Conservation (phyloP, 2,329 filamentous ascomycete species). For the Penicillium sp. region DNA sequence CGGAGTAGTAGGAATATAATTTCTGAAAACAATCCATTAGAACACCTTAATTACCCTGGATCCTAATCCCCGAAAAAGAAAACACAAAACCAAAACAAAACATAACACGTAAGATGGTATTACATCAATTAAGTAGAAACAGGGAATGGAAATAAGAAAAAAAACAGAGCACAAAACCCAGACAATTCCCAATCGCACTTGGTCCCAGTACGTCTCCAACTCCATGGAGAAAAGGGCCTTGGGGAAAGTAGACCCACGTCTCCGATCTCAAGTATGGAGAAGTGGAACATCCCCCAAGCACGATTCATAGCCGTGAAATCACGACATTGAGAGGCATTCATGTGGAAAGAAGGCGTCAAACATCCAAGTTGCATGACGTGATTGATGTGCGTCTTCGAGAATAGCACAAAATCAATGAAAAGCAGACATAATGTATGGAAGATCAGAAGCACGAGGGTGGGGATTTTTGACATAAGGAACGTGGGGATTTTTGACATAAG, state of each 20-base stretch:
- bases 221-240: background rate
- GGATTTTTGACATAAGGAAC: background rate
- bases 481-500: no score
- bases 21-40: constrained; percentile 15
- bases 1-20: background rate
- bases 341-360: background rate
- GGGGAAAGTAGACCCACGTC: constrained; percentile 1
- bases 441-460: background rate
- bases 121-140: constrained; percentile 17
- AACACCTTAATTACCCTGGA: constrained; percentile 17
- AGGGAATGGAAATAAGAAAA: constrained; percentile 1
- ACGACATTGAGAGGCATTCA: constrained; percentile 10
- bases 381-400: background rate
- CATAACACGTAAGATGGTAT: constrained; percentile 20
- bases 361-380: background rate
- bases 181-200: background rate
- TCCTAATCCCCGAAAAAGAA: constrained; percentile 1
- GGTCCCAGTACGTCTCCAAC: background rate
- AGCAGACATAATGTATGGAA: background rate
- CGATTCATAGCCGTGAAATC: constrained; percentile 10
- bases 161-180: background rate
- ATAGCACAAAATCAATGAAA: background rate
- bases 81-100: background rate
- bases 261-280: constrained; percentile 1
- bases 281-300: constrained; percentile 8